Evolutionary conservation across 768 basidiomycete genomes (phyloP), one percentile per base, ranked within the genome.

Genomic region (Boletus sensibilis): DNA sequence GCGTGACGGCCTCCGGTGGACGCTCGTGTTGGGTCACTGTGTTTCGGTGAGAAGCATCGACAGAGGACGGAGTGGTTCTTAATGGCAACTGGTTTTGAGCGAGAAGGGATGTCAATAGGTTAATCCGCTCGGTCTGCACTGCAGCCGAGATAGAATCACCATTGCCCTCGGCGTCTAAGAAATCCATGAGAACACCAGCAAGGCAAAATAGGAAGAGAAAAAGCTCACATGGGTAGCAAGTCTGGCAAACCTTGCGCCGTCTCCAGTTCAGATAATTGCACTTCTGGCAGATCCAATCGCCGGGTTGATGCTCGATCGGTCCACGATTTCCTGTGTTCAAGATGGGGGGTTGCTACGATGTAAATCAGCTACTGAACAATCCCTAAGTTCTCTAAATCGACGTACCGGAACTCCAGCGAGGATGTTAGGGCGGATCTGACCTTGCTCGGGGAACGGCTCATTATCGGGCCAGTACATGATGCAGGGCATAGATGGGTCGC

Each of bases 401-500:
- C 81, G 58, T 66, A 87, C 88, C 49, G 82, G 76, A 35, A 84
- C 62, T 18, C 84, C 84, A 50, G 75, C 72, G 18, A 86, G 72
- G 21, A 67, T 77, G 57, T 74, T 78, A 0, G 87, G 89, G 4
- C 89, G 78, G 55, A 87, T 88, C 74, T 93, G 92, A 13, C 88
- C 84, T 68, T 83, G 85, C 61, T 89, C 87, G 1, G 92, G 92
- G 58, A 90, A 76, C 5, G 88, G 81, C 67, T 94, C 92, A 63
- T 94, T 94, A 70, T 92, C 91, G 5, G 92, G 91, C 92, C 92
- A 94, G 64, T 87, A 93, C 84, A 93, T 86, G 74, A 92, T 79
- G 63, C 91, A 91, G 4, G 91, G 88, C 29, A 75, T 64, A 47
- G 84, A 68, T 20, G 90, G 88, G 67, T 93, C 89, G 38, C 63